Percentiles rank a stretch among this genome's conserved stretches.
Evolutionary conservation across 441 rosid species (phyloP).

Genomic region (Gossypium davidsonii): DNA sequence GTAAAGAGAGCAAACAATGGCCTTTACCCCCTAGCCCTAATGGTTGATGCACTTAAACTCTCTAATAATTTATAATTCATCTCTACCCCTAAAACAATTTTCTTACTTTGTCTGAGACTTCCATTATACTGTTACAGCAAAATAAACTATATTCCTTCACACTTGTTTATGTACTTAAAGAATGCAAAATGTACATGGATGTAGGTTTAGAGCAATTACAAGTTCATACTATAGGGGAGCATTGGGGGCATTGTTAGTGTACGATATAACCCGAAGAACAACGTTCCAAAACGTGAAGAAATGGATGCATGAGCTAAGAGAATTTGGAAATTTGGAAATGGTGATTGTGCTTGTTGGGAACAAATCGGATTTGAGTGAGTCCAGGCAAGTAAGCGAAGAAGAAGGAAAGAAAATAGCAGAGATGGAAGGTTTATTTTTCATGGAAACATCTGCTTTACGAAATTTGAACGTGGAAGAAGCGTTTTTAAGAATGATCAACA

Average conservation of each 20-base stretch:
- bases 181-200: too few relatives aligned
- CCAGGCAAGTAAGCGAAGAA: slow-evolving; percentile 48
- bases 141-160: too few relatives aligned
- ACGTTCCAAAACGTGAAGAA: slow-evolving; percentile 51
- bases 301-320: slow-evolving; percentile 65
- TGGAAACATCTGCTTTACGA: slow-evolving; percentile 71
- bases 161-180: too few relatives aligned
- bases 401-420: slow-evolving; percentile 61
- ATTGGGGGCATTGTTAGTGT: slow-evolving; percentile 66
- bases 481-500: slow-evolving; percentile 50
- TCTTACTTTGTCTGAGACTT: too few relatives aligned
- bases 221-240: slow-evolving; percentile 92
- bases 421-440: slow-evolving; percentile 49
- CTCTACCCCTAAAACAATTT: too few relatives aligned
- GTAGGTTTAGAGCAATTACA: slow-evolving; percentile 83
- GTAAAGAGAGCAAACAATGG: too few relatives aligned
- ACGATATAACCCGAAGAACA: slow-evolving; percentile 60
- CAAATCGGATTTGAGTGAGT: slow-evolving; percentile 44
- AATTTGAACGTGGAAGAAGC: slow-evolving; percentile 65
- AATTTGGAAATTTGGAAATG: slow-evolving; percentile 43
- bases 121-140: too few relatives aligned
- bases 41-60: too few relatives aligned
- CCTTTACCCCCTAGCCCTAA: too few relatives aligned
- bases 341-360: slow-evolving; percentile 70
- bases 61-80: too few relatives aligned